phyloP scores from a whole-genome alignment of 148 eudicot genomes.

The Rhododendron ferrugineum region DNA sequence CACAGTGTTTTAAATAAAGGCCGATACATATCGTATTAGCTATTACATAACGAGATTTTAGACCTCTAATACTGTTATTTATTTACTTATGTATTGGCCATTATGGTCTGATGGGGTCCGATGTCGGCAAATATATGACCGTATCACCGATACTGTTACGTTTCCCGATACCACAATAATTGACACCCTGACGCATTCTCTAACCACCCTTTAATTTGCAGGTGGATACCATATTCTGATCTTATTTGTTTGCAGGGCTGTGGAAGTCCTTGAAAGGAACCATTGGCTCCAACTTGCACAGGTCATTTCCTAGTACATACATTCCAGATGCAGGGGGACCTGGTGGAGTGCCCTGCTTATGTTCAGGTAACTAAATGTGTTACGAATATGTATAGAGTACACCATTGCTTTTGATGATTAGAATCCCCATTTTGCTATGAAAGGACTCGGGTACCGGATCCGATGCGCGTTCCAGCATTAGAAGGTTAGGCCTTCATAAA shows the following conservation, averaged over 20 bases:
- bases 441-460: background rate
- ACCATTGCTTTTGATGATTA: conserved; percentile 1
- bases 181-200: too few species aligned
- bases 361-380: conserved; percentile 10
- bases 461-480: background rate
- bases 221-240: background rate
- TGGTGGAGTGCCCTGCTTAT: background rate
- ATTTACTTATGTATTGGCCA: too few species aligned
- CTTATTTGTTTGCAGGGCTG: background rate
- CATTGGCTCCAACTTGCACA: conserved; percentile 15
- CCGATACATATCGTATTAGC: too few species aligned
- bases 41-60: too few species aligned
- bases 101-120: too few species aligned
- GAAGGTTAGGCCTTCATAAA: background rate
- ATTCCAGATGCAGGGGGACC: background rate
- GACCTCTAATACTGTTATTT: too few species aligned
- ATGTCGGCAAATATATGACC: too few species aligned
- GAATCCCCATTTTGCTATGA: conserved; percentile 10
- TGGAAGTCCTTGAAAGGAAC: background rate
- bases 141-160: too few species aligned
- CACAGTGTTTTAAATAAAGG: too few species aligned
- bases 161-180: too few species aligned
- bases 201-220: background rate
- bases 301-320: conserved; percentile 15
- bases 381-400: conserved; percentile 18